Evolutionary conservation across 495 filamentous ascomycete species (phyloP), one percentile per base, ranked within the genome.

Genomic region (Penicillium dipodomyicola): DNA sequence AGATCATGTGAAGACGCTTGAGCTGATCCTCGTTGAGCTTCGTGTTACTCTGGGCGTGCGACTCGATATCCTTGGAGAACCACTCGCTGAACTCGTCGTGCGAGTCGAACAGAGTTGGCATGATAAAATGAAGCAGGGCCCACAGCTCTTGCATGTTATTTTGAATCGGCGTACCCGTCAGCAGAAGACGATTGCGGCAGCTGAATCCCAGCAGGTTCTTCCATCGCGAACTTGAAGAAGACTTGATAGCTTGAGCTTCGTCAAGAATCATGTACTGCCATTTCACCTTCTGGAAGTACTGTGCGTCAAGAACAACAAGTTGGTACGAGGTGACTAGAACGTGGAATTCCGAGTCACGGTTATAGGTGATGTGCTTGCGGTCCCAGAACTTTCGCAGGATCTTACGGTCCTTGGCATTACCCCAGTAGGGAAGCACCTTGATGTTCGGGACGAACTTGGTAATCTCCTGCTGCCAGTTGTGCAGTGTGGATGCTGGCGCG

Each of bases 241-340:
- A 96, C 78, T 98, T 98, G 84, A 98, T 98, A 48, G 94, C 94
- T 68, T 98, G 94, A 19, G 94, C 94, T 71, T 98, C 94, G 65
- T 98, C 94, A 33, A 98, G 82, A 66, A 98, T 96, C 94, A 98
- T 98, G 73, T 97, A 98, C 75, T 98, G 94, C 94, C 94, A 98
- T 60, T 88, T 90, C 73, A 98, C 91, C 76, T 97, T 97, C 71
- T 96, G 92, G 77, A 98, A 96, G 71, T 97, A 97, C 47, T 90
- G 85, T 8, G 95, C 88, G 68, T 98, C 94, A 29, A 91, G 87
- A 30, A 98, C 94, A 41, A 97, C 95, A 2, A 98, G 83, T 66
- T 98, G 94, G 70, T 98, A 98, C 0, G 94, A 97, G 7, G 94
- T 97, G 39, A 98, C 87, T 33, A 97, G 80, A 57, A 98, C 91